Base-by-base conservation (phyloP, 2,329 filamentous ascomycete genomes). In the Colletotrichum australisinense region DNA sequence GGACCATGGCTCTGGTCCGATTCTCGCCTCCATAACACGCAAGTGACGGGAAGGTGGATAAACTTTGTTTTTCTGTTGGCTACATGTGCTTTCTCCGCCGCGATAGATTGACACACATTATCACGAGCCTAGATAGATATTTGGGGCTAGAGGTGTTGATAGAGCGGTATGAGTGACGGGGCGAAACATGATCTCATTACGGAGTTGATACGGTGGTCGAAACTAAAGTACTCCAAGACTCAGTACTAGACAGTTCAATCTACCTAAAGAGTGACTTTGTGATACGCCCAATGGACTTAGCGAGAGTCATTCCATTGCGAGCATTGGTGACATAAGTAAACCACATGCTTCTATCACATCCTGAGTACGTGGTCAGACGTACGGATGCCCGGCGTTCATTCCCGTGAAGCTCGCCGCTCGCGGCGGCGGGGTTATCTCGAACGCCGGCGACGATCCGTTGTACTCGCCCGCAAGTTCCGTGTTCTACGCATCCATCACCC, bases 341-440 rank as follows among this genome's bases (percentile, higher is more conserved):
- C 42, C 42, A 19, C 42, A 9, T 49, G 42, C 42, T 49, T 49
- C 42, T 19, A 22, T 49, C 42, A 49, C 42, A 11, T 19, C 16
- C 38, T 19, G 38, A 42, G 16, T 9, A 49, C 42, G n/a, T n/a
- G 19, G 42, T 22, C 3, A n/a, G 9, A n/a, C 42, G 38, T 19
- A 42, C 38, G 16, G 38, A 49, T 49, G 19, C 19, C 42, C 42
- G 42, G 19, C 7, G 42, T 55, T 53, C 30, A 60, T 59, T 67
- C 53, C 28, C 55, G 38, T 53, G 55, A 67, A 60, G 28, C 52
- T 66, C 26, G 63, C 53, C 53, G 53, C 42, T 32, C 38, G 19
- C 53, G 57, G 63, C 53, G 24, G 56, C 30, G 30, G 26, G 56
- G 26, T 30, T 16, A 30, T 58, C 14, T 24, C 19, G 24, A n/a